Base-by-base conservation (phyloP, 306 rosid species). In the Cercis canadensis region DNA sequence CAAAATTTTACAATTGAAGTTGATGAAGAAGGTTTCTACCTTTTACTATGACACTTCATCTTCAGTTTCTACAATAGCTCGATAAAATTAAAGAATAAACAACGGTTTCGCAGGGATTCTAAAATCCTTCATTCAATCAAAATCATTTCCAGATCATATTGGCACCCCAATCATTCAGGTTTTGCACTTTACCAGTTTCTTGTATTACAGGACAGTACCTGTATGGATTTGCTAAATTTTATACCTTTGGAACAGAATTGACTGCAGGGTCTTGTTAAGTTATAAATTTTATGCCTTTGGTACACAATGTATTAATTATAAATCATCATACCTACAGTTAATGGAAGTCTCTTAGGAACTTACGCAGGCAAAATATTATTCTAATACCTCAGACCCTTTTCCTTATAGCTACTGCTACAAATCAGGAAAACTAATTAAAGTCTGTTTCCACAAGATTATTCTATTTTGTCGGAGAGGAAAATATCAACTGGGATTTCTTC, bases 401-500 rank as follows among this genome's bases (percentile, higher is more conserved):
- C 64, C 49, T 31, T 75, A 21, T 41, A 53, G 44, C 29, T 15
- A 55, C 44, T 29, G 57, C 34, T 21, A 70, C 57, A 43, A 58
- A 57, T 55, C 33, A 43, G 40, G 67, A 60, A 53, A 54, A 66
- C 49, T 40, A 36, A 62, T 57, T 67, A 43, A 52, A 50, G 34
- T 18, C 21, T 39, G 39, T 54, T 78, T 53, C 62, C 45, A 49
- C 31, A 40, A 46, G 17, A 70, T 70, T 14, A 32, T 62, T n/a
- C 60, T 49, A 57, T 57, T 54, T 62, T 44, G 47, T 31, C 54
- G 18, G 63, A 74, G 32, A 57, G 67, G 56, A 56, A 46, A 73
- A 59, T 39, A 64, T 46, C 17, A 54, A 18, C 15, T 50, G 57
- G 39, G 37, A 56, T 33, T 64, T 70, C 70, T 58, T 71, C 74